Evolutionary conservation across 73 alveolate genomes (phyloP).

Genomic region (Paramecium biaurelia): DNA sequence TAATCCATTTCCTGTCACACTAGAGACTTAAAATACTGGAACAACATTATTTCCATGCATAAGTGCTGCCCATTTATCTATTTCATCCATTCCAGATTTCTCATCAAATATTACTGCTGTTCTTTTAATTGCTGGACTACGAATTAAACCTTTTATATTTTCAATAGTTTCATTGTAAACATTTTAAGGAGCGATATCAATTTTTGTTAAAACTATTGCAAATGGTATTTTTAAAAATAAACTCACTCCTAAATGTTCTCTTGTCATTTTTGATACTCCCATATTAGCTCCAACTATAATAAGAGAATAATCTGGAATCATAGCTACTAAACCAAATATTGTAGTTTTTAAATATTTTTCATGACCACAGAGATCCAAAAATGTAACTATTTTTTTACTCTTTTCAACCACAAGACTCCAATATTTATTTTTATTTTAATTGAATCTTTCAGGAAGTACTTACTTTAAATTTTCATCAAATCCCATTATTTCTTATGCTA

Average conservation of each 20-base stretch:
- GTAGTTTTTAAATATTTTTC: constrained; percentile 98
- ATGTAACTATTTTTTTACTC: constrained; percentile 78
- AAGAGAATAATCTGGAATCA: constrained; percentile 95
- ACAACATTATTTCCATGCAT: constrained; percentile 70
- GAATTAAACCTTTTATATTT: constrained; percentile 74
- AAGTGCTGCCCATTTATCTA: constrained; percentile 66
- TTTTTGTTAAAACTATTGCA: constrained; percentile 94
- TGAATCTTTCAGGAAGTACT: constrained; percentile 77
- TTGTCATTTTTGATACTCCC: constrained; percentile 98
- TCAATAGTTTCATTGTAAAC: constrained; percentile 84
- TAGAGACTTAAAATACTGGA: constrained; percentile 84
- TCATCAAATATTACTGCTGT: constrained; percentile 75
- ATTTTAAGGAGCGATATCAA: constrained; percentile 97
- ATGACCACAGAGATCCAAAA: constrained; percentile 98
- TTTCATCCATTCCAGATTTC: constrained; percentile 65
- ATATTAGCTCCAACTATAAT: constrained; percentile 97
- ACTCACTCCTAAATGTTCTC: constrained; percentile 97
- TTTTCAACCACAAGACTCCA: constrained; percentile 87
- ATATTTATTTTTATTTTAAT: constrained; percentile 80
- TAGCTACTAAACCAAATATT: constrained; percentile 96
- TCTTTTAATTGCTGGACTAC: constrained; percentile 84
- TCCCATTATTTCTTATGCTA: constrained; percentile 96
- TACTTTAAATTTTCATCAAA: constrained; percentile 69
- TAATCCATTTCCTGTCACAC: constrained; percentile 86
- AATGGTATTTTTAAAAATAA: constrained; percentile 93